Percentiles rank a stretch among this genome's conserved stretches.
Evolutionary conservation across 352 stramenopile species (phyloP).

Genomic region (Hyaloperonospora brassicae): DNA sequence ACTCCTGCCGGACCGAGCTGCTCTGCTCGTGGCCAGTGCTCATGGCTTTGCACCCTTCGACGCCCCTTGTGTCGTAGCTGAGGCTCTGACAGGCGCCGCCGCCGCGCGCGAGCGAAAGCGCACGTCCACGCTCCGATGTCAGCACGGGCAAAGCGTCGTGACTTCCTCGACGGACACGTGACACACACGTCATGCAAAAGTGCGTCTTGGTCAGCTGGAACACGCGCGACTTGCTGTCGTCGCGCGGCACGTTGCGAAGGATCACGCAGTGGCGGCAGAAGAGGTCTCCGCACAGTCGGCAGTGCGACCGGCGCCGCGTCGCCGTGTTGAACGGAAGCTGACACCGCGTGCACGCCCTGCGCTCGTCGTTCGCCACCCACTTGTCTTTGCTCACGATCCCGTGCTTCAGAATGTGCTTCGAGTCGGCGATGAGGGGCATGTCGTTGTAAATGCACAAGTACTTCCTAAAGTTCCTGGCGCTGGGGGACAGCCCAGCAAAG

Average conservation of each 20-base stretch:
- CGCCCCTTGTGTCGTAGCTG: conserved; percentile 4
- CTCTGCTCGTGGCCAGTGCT: conserved; percentile 8
- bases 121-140: conserved; percentile 2
- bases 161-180: conserved; percentile 27
- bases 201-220: conserved; percentile 52
- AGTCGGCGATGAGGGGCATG: conserved; percentile 51
- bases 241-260: conserved; percentile 36
- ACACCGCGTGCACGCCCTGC: conserved; percentile 50
- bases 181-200: conserved; percentile 54
- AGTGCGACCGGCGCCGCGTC: conserved; percentile 59
- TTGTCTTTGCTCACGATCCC: conserved; percentile 41
- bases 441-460: conserved; percentile 51
- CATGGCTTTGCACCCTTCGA: conserved; percentile 11
- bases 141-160: conserved; percentile 5
- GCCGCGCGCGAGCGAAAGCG: conserved; percentile 7
- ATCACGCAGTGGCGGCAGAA: conserved; percentile 67
- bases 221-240: conserved; percentile 27
- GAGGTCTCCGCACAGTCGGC: conserved; percentile 67
- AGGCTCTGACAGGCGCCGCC: conserved; percentile 2
- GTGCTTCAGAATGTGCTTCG: conserved; percentile 48
- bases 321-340: conserved; percentile 47
- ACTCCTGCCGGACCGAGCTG: conserved; percentile 8
- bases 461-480: conserved; percentile 28
- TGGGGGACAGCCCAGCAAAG: conserved; percentile 28
- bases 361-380: conserved; percentile 51